A percentile compares a stretch with the other conserved stretches of the same genome.
phyloP scores from a whole-genome alignment of 345 rosid species.

The Corchorus olitorius region DNA sequence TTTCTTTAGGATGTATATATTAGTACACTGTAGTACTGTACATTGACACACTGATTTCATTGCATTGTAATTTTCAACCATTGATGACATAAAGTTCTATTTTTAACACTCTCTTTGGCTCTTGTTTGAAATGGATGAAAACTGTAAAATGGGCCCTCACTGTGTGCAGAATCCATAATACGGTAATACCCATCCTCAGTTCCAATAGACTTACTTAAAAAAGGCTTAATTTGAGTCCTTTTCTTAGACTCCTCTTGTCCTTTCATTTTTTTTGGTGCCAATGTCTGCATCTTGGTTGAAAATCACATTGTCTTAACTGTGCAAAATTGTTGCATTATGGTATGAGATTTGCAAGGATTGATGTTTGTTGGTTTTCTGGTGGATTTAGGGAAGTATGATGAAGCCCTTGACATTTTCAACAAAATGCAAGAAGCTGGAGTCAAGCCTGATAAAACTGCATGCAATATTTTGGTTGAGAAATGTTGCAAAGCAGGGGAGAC shows the following conservation, averaged over 20 bases:
- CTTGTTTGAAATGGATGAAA: no score
- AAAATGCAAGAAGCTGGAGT: constrained; percentile 83
- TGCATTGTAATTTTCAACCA: no score
- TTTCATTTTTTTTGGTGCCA: background rate
- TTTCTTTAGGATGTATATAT: no score
- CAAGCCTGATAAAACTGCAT: constrained; percentile 86
- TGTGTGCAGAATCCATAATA: background rate
- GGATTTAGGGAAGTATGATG: constrained; percentile 63
- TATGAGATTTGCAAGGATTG: background rate
- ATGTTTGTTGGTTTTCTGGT: constrained; percentile 26
- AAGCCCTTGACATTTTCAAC: constrained; percentile 67
- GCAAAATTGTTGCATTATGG: background rate
- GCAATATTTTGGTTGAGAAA: constrained; percentile 76
- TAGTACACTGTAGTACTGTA: no score
- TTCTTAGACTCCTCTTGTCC: background rate
- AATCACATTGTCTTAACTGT: background rate
- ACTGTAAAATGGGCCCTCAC: background rate
- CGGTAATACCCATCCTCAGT: background rate
- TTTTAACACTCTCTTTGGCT: no score
- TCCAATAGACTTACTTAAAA: background rate
- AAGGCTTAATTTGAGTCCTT: no score
- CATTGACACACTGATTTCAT: no score
- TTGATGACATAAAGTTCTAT: no score
- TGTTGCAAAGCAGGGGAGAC: constrained; percentile 63
- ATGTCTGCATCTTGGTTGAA: background rate